Evolutionary conservation across 176 grass and related monocot species (phyloP), one percentile per base, ranked within the genome.

Genomic region (Oryza nivara): DNA sequence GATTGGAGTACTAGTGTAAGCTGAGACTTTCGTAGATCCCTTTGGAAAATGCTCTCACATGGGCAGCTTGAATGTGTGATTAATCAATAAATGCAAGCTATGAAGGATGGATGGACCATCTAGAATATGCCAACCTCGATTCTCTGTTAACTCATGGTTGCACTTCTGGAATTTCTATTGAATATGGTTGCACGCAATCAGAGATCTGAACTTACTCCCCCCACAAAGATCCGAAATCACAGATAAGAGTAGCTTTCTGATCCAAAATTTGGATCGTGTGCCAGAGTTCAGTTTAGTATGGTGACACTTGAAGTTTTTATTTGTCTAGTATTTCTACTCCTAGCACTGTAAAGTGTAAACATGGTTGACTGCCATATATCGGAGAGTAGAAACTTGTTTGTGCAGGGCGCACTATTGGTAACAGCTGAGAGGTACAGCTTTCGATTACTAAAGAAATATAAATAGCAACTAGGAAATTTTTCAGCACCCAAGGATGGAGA

Each of bases 11-110:
- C n/a, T 41, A 12, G 19, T 19, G 63, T 34, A 65, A 70, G 47
- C 60, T 16, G 65, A 43, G 30, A 15, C 14, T 54, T 30, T 0
- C 6, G 5, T 28, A 76, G 22, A 36, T 20, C 63, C 20, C 43
- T 80, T 68, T 54, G 43, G 32, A 25, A 72, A 81, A 72, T 66
- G 83, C 65, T 68, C 45, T 86, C 46, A 74, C 79, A 82, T 74
- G 83, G 79, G 46, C 73, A 82, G 64, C 70, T 60, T 58, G 25
- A 15, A 46, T 45, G 70, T 36, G 68, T 58, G 25, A 11, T 60
- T 35, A 35, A 77, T 77, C 22, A n/a, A 67, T 74, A 30, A 43
- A 36, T 85, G 60, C 23, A 65, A 80, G 30, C n/a, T 82, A 45
- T 77, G 46, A 67, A 86, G 49, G 38, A 74, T 80, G 49, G 47